Conservation (phyloP, 306 rosid genomes). For the Boehmeria nivea region DNA sequence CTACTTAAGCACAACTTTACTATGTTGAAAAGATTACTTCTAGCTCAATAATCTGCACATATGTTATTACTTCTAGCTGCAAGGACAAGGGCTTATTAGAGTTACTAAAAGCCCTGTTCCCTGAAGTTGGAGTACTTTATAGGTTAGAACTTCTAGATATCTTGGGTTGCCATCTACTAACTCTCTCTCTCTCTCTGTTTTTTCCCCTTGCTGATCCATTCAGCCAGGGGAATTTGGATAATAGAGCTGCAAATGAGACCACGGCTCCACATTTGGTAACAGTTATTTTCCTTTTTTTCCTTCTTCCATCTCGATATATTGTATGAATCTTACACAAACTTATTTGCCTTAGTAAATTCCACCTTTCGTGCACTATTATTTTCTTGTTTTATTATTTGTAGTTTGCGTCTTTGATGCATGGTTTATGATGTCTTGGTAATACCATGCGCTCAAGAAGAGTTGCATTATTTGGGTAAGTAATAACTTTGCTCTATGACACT, state of each 20-base stretch:
- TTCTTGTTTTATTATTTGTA: not conserved
- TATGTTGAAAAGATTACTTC: constrained; percentile 47
- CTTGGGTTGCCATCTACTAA: not conserved
- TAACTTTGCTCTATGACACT: constrained; percentile 7
- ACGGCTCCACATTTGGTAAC: constrained; percentile 46
- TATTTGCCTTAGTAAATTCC: not conserved
- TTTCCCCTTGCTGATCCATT: constrained; percentile 14
- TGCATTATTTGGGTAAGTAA: not conserved
- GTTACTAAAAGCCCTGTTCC: constrained; percentile 21
- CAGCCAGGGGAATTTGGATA: constrained; percentile 53
- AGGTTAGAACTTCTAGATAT: not conserved
- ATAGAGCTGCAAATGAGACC: constrained; percentile 33
- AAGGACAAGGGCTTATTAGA: too few species aligned
- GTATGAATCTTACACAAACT: not conserved
- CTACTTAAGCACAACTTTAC: constrained; percentile 85
- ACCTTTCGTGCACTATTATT: not conserved
- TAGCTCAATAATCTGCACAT: constrained; percentile 42
- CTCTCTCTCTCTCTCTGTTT: constrained; percentile 6
- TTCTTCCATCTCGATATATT: not conserved
- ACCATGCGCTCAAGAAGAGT: too few species aligned
- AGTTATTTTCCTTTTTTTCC: not conserved
- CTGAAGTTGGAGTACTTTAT: constrained; percentile 22
- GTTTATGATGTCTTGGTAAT: too few species aligned
- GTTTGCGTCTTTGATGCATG: not conserved
- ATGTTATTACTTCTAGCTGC: constrained; percentile 27